Conservation (phyloP, 2,329 filamentous ascomycete genomes). For the Metarhizium brunneum region DNA sequence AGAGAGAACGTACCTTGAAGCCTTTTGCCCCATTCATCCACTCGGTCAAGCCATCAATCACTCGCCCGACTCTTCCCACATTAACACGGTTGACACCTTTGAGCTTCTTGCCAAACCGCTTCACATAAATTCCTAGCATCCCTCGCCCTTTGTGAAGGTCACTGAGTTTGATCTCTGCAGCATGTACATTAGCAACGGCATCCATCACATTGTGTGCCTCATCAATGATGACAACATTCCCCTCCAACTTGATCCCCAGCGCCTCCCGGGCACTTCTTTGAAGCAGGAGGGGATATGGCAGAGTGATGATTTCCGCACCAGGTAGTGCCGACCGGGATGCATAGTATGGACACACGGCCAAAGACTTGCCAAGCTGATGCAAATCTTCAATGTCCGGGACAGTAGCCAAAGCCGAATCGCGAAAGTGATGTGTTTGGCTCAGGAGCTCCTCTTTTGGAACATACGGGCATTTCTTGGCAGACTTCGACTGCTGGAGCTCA, state of each 20-base stretch:
- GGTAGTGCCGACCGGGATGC: conserved; percentile 80
- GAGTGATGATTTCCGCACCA: conserved; percentile 77
- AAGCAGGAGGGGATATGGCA: conserved; percentile 84
- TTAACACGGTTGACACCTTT: conserved; percentile 90
- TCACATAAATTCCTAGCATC: conserved; percentile 74
- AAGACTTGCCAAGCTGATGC: conserved; percentile 62
- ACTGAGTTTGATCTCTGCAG: conserved; percentile 61
- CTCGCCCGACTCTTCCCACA: conserved; percentile 74
- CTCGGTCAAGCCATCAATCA: conserved; percentile 67
- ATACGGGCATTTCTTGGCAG: conserved; percentile 57
- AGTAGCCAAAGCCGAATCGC: conserved; percentile 73
- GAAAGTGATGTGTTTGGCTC: conserved; percentile 65
- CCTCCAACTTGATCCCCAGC: conserved; percentile 74
- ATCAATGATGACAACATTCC: conserved; percentile 89
- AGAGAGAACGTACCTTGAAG: conserved; percentile 25
- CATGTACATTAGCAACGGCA: conserved; percentile 79
- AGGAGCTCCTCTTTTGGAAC: conserved; percentile 72
- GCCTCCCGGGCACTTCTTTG: conserved; percentile 84
- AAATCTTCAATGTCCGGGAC: conserved; percentile 93
- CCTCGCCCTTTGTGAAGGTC: conserved; percentile 65
- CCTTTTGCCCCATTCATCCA: conserved; percentile 52
- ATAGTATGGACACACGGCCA: conserved; percentile 90
- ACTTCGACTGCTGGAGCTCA: conserved; percentile 70
- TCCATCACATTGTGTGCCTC: conserved; percentile 98
- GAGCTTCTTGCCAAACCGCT: conserved; percentile 77